These are phyloP conservation scores for Echinochloa phyllopogon DNA, from an alignment of 176 grass and related monocot genomes.

Conservation along the genomic window DNA sequence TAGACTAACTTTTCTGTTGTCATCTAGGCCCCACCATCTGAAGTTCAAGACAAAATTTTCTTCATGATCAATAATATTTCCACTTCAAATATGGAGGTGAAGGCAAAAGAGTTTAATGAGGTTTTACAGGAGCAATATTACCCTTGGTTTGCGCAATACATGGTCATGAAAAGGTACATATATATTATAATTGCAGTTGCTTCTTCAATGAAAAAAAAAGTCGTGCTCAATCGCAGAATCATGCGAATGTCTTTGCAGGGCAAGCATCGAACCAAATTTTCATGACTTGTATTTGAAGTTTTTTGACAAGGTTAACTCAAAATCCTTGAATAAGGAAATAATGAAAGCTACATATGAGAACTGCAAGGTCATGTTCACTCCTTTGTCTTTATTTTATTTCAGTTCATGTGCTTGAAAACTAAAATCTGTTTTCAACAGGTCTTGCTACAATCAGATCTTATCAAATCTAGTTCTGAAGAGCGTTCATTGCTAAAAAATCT, in stretches of 20 bases:
- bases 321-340: conserved; percentile 89
- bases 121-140: conserved; percentile 78
- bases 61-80: conserved; percentile 99
- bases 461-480: conserved; percentile 98
- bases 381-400: conserved; percentile 3
- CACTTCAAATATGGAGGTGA: conserved; percentile 79
- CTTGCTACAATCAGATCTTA: conserved; percentile 87
- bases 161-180: conserved; percentile 97
- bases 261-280: conserved; percentile 99
- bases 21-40: conserved; percentile 74
- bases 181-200: neutral
- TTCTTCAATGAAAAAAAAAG: conserved; percentile 10
- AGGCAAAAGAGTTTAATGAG: conserved; percentile 92
- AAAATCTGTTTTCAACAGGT: conserved; percentile 52
- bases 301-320: conserved; percentile 89
- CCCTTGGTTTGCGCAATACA: conserved; percentile 96
- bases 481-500: conserved; percentile 97
- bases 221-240: conserved; percentile 12
- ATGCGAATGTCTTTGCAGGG: conserved; percentile 52
- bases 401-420: conserved; percentile 14
- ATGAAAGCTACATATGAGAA: conserved; percentile 96
- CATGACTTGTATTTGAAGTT: conserved; percentile 97
- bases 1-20: conserved; percentile 28
- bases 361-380: conserved; percentile 73
- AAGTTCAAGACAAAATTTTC: conserved; percentile 96